Evolutionary conservation across 768 basidiomycete genomes (phyloP), one percentile per base, ranked within the genome.

Genomic region (Tubosaeta sp.): DNA sequence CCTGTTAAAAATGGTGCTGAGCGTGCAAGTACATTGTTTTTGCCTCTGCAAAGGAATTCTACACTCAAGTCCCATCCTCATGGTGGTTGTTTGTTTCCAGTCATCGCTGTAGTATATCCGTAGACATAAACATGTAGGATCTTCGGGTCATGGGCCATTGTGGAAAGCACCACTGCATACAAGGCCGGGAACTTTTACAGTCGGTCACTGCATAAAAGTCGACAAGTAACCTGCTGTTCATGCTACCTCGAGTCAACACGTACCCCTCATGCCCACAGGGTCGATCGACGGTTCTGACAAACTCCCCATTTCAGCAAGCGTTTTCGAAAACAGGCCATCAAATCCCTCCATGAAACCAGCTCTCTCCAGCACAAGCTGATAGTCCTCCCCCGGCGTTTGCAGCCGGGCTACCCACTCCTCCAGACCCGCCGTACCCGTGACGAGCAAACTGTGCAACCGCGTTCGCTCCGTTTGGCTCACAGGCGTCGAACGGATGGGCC

Each of bases 401-500:
- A 41, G 18, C 40, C 22, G 40, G 66, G 69, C 59, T 38, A 89
- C 54, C 87, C 87, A 91, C 54, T 86, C 86, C 57, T 90, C 88
- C 39, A 91, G 61, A 9, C 65, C 71, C 11, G 78, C 75, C 24
- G 79, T 76, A 0, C 83, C 85, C 1, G 75, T 72, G 4, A 87
- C 69, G 27, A 90, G 71, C 43, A 90, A 59, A 57, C 87, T 89
- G 35, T 79, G 71, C 22, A 90, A 64, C n/a, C 88, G 74, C 12
- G 85, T 83, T 29, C 80, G 69, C 55, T 90, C 89, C 5, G 89
- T 91, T 59, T 85, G 83, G 50, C 72, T 87, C 41, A 82, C 65
- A 3, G 79, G 77, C 4, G 80, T 69, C 21, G 78, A 73, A 49
- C 67, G 73, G 16, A 71, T 59, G 29, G 61, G 51, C 31, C 13